These are phyloP conservation scores for Monosporozyma aquatica DNA, from an alignment of 805 yeast genomes.

Conservation along the genomic window DNA sequence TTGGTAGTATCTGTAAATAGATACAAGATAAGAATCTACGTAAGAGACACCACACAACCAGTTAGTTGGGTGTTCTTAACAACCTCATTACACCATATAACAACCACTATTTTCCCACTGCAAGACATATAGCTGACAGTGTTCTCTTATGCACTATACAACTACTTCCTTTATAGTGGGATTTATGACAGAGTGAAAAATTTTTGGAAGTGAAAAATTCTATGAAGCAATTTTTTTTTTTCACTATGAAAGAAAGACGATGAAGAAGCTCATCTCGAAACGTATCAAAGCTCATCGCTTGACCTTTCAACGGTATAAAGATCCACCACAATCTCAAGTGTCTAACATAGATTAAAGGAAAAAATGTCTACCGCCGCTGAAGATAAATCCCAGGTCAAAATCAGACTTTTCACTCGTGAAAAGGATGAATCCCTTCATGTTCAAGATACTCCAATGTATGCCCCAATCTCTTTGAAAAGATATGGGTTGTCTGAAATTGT, in stretches of 20 bases:
- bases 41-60: no score
- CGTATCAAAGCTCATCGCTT: constrained; percentile 11
- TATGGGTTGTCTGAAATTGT: constrained; percentile 93
- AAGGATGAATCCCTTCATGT: constrained; percentile 64
- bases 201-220: constrained; percentile 1
- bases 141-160: no score
- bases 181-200: not conserved
- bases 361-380: constrained; percentile 16
- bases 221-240: no score
- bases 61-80: no score
- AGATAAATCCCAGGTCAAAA: constrained; percentile 61
- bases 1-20: no score
- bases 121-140: no score
- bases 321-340: no score
- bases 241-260: no score
- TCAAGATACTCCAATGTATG: constrained; percentile 72
- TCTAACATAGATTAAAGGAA: not conserved
- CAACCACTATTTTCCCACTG: no score
- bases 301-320: no score
- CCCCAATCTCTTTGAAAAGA: constrained; percentile 78
- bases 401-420: constrained; percentile 80
- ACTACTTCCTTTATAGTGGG: not conserved
- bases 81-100: no score
- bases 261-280: constrained; percentile 15
- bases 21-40: no score